A percentile compares a stretch with the other conserved stretches of the same genome.
phyloP scores from a whole-genome alignment of 2,329 filamentous ascomycete genomes.

The Rhytidhysteron rufulum region DNA sequence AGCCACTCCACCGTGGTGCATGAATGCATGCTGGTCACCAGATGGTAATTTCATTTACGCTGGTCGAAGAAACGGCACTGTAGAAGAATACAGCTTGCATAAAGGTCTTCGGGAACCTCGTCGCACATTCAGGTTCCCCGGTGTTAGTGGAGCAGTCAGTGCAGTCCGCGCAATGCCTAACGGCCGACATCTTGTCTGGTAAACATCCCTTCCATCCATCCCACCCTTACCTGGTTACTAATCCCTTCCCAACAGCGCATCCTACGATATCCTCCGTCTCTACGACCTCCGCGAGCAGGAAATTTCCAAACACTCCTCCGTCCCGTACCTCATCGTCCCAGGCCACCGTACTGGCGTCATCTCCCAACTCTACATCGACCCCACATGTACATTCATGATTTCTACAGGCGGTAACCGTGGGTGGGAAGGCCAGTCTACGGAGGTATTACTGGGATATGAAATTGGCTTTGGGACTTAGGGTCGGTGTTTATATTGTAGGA shows the following conservation, averaged over 20 bases:
- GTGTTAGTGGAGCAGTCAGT: conserved; percentile 84
- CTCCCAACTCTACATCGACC: conserved; percentile 80
- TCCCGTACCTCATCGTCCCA: conserved; percentile 94
- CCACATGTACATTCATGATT: conserved; percentile 84
- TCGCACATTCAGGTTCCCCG: conserved; percentile 80
- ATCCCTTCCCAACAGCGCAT: conserved; percentile 57
- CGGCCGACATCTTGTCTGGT: conserved; percentile 85
- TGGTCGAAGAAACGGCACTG: conserved; percentile 82
- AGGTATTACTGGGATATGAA: conserved; percentile 92
- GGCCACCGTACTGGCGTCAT: conserved; percentile 88
- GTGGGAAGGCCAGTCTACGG: conserved; percentile 88
- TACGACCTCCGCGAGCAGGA: conserved; percentile 77
- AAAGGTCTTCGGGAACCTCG: conserved; percentile 72
- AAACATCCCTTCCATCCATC: conserved; percentile 18
- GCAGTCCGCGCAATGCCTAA: conserved; percentile 89
- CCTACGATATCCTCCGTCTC: conserved; percentile 86
- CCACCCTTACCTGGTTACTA: not conserved
- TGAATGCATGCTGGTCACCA: conserved; percentile 93
- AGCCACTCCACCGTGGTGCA: conserved; percentile 90
- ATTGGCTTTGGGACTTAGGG: conserved; percentile 53
- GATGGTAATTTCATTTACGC: conserved; percentile 95
- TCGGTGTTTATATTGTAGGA: too few relatives aligned
- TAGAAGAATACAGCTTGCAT: conserved; percentile 90
- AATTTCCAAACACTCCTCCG: conserved; percentile 67
- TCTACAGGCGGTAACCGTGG: conserved; percentile 87